These are phyloP conservation scores for Mortierella alpina DNA, from an alignment of 192 early-diverging fungal species.

Conservation along the genomic window DNA sequence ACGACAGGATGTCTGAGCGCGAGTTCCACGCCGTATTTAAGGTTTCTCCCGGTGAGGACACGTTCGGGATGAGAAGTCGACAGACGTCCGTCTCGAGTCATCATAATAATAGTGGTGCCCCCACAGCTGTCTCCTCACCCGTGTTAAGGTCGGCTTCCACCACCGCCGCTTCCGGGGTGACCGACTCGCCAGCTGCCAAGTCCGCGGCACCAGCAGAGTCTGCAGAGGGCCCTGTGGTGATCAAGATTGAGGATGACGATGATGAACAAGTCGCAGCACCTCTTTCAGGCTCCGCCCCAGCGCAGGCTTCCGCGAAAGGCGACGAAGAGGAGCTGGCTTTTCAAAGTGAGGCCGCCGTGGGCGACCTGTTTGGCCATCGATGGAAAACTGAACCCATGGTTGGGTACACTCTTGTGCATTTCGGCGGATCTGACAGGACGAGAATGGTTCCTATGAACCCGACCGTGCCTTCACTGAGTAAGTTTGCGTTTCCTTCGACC, in stretches of 20 bases:
- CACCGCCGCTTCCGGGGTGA: background rate
- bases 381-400: slow-evolving; percentile 46
- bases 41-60: background rate
- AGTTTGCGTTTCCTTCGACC: background rate
- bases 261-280: background rate
- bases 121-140: background rate
- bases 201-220: background rate
- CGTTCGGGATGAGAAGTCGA: slow-evolving; percentile 1
- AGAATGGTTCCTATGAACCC: slow-evolving; percentile 52
- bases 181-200: background rate
- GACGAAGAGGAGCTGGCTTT: slow-evolving; percentile 14
- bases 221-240: slow-evolving; percentile 9
- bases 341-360: slow-evolving; percentile 35
- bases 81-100: slow-evolving; percentile 9
- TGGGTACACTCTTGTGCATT: slow-evolving; percentile 42
- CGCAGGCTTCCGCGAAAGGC: background rate
- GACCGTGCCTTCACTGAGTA: slow-evolving; percentile 40
- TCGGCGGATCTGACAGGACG: slow-evolving; percentile 42
- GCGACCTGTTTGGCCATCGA: slow-evolving; percentile 44
- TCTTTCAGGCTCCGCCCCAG: background rate
- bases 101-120: too few species aligned
- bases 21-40: slow-evolving; percentile 27
- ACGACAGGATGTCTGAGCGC: slow-evolving; percentile 15
- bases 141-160: background rate
- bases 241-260: slow-evolving; percentile 50